These are phyloP conservation scores for Pichia paraexigua DNA, from an alignment of 805 yeast genomes.

Conservation along the genomic window DNA sequence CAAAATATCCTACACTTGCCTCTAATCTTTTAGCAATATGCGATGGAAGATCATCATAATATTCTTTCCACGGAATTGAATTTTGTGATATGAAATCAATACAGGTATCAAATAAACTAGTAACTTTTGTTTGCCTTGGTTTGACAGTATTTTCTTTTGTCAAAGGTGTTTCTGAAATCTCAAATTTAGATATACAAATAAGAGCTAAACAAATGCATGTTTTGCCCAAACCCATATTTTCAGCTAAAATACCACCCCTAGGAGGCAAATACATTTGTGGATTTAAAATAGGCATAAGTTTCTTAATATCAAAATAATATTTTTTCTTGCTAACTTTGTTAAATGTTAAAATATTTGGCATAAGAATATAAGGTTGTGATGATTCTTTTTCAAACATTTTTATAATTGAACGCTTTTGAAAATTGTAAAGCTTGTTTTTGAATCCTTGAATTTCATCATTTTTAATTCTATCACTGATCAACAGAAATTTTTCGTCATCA, in stretches of 20 bases:
- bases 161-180: conserved; percentile 39
- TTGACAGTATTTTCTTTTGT: neutral
- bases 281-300: conserved; percentile 22
- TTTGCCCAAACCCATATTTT: conserved; percentile 63
- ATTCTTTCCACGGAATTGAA: conserved; percentile 54
- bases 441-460: conserved; percentile 37
- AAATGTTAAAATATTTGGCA: conserved; percentile 18
- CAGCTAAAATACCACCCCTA: conserved; percentile 57
- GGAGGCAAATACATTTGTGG: conserved; percentile 43
- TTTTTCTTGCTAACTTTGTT: neutral
- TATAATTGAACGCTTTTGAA: conserved; percentile 52
- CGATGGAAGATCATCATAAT: conserved; percentile 36
- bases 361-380: conserved; percentile 15
- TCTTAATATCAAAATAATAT: conserved; percentile 32
- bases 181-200: conserved; percentile 47
- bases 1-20: conserved; percentile 39
- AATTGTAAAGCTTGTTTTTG: conserved; percentile 42
- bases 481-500: conserved; percentile 15
- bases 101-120: conserved; percentile 34
- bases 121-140: neutral
- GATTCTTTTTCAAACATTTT: conserved; percentile 53
- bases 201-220: conserved; percentile 53
- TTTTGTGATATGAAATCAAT: conserved; percentile 33
- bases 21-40: conserved; percentile 31
- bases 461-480: conserved; percentile 18